These are phyloP conservation scores for Phytophthora meadii DNA, from an alignment of 352 stramenopile species.

Conservation along the genomic window DNA sequence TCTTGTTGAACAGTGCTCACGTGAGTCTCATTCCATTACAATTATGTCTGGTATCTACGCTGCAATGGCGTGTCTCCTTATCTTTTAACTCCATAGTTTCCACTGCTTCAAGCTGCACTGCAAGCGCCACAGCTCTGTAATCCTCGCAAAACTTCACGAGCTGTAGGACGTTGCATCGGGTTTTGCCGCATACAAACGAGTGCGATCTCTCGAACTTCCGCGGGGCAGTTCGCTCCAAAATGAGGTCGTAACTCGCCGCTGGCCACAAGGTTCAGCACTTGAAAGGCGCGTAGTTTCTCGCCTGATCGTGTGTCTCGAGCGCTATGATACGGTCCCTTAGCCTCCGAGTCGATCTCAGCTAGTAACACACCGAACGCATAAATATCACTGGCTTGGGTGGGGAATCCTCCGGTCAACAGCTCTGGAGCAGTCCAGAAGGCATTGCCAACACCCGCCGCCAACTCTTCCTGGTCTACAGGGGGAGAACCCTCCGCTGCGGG, in stretches of 20 bases:
- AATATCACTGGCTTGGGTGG: conserved; percentile 67
- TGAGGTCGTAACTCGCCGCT: conserved; percentile 39
- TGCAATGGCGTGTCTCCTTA: conserved; percentile 12
- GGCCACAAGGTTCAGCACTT: conserved; percentile 42
- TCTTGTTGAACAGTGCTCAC: conserved; percentile 7
- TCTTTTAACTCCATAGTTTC: conserved; percentile 6
- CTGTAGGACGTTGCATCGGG: conserved; percentile 35
- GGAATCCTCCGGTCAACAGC: conserved; percentile 50
- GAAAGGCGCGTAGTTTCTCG: conserved; percentile 34
- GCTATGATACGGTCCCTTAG: conserved; percentile 33
- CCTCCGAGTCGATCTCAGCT: conserved; percentile 49
- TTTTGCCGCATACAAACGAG: conserved; percentile 42
- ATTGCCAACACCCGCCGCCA: conserved; percentile 33
- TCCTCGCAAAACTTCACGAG: conserved; percentile 19
- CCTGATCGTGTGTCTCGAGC: conserved; percentile 17
- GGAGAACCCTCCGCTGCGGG: conserved; percentile 24
- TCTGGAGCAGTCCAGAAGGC: conserved; percentile 56
- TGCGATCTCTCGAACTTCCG: conserved; percentile 35
- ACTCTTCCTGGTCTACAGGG: conserved; percentile 27
- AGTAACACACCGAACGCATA: conserved; percentile 72
- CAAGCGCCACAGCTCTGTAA: conserved; percentile 20
- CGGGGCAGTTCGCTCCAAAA: conserved; percentile 38
- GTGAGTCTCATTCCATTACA: conserved; percentile 20
- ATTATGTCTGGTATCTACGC: conserved; percentile 16
- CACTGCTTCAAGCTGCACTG: conserved; percentile 14